Base-by-base conservation (phyloP, 352 stramenopile genomes). In the Blastocystis sp. region DNA sequence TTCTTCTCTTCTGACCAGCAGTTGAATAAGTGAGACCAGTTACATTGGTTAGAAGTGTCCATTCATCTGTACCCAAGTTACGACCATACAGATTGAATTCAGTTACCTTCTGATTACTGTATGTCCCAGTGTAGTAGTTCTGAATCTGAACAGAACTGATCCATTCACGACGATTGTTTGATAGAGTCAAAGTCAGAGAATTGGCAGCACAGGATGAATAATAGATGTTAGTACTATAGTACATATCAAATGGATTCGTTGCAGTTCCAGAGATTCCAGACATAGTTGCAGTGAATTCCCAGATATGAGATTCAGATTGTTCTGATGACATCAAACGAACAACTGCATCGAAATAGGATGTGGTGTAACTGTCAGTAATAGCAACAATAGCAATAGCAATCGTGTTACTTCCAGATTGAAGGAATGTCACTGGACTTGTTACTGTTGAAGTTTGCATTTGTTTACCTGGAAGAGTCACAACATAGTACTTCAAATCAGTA, bases 301-400 rank as follows among this genome's bases (percentile, higher is more conserved):
- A 71, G 32, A 71, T 71, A 39, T 43, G 59, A 29, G 59, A 71
- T 21, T 71, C 32, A 3, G 59, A 5, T n/a, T 46, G 24, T 29
- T 43, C 39, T 9, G 39, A 46, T 9, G 54, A 14, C 71, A 83
- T 66, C 46, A 83, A 35, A 66, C 51, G 71, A 37, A 83, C 19
- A 9, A 54, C 24, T 27, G 42, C 57, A 46, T 83, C 71, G 27
- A 83, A 83, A 43, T 35, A 16, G 35, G 71, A 83, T 19, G 29
- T 77, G 6, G 6, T 49, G 19, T 83, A 37, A 29, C 14, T 83
- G 21, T 27, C 21, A 27, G 9, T 21, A 1, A 29, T 29, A 24
- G 71, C 49, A 9, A 83, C 71, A 6, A 83, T 24, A 11, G 71
- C 71, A 43, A 83, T 83, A 16, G 71, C 71, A 24, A 83, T 83